Evolutionary conservation across 257 asterid genomes (phyloP).

Genomic region (Solanum pennellii): DNA sequence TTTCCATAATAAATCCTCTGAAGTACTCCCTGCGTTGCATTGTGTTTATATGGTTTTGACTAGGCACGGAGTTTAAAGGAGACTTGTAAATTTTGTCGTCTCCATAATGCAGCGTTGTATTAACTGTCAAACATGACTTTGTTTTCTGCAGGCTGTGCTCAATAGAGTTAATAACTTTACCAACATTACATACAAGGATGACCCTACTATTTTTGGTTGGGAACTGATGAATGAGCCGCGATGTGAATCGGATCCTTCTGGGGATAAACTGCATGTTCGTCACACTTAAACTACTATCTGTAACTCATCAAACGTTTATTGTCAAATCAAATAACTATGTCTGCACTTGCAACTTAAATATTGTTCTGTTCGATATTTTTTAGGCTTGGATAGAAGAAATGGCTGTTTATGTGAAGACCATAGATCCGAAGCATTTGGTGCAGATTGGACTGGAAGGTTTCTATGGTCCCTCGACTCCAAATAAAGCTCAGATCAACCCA

Average conservation of each 20-base stretch:
- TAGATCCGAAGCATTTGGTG: slow-evolving; percentile 81
- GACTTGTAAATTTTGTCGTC: neutral
- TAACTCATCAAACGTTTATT: neutral
- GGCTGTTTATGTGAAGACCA: slow-evolving; percentile 74
- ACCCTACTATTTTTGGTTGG: slow-evolving; percentile 88
- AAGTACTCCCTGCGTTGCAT: neutral
- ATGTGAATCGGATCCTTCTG: slow-evolving; percentile 78
- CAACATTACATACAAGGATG: slow-evolving; percentile 78
- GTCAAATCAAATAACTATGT: neutral
- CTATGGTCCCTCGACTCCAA: slow-evolving; percentile 78
- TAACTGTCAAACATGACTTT: neutral
- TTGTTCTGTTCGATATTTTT: neutral
- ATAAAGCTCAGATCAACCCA: slow-evolving; percentile 64
- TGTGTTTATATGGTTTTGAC: neutral
- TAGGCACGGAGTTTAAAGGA: neutral
- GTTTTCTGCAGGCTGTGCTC: slow-evolving; percentile 43
- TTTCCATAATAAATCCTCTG: neutral
- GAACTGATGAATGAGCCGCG: slow-evolving; percentile 93
- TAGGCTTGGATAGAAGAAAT: slow-evolving; percentile 81
- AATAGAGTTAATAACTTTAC: slow-evolving; percentile 62
- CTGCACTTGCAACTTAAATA: neutral
- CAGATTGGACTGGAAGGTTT: slow-evolving; percentile 91
- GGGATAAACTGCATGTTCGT: slow-evolving; percentile 64
- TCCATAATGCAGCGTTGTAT: neutral
- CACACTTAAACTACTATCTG: neutral